phyloP scores from a whole-genome alignment of 1,139 yeast species.

The Protomyces arabidopsidicola region DNA sequence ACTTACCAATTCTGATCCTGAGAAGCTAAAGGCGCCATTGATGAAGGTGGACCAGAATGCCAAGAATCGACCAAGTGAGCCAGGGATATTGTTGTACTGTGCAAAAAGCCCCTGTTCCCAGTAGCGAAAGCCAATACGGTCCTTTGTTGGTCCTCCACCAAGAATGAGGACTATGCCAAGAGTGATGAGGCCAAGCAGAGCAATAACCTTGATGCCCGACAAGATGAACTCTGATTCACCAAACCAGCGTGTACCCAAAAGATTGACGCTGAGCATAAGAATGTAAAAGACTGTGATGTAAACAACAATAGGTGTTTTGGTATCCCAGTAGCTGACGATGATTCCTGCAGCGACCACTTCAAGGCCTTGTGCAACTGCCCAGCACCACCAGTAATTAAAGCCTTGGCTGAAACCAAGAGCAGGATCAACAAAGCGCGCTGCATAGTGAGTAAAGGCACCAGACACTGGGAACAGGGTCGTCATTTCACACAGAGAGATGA shows the following conservation, averaged over 20 bases:
- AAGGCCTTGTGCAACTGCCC: constrained; percentile 42
- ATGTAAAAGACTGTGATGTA: constrained; percentile 41
- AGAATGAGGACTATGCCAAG: constrained; percentile 57
- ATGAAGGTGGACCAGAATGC: constrained; percentile 69
- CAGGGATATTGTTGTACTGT: constrained; percentile 46
- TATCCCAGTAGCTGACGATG: constrained; percentile 40
- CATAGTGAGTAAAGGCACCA: constrained; percentile 31
- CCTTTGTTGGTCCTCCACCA: constrained; percentile 56
- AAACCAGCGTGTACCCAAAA: constrained; percentile 42
- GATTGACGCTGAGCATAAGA: constrained; percentile 39
- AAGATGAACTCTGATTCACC: constrained; percentile 70
- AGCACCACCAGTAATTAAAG: constrained; percentile 46
- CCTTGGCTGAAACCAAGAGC: constrained; percentile 43
- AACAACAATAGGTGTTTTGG: constrained; percentile 37
- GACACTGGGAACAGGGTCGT: constrained; percentile 56
- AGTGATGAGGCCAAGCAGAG: constrained; percentile 52
- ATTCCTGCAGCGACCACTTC: constrained; percentile 44
- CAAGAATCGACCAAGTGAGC: constrained; percentile 48
- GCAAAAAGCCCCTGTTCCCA: constrained; percentile 83
- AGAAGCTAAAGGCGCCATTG: constrained; percentile 57
- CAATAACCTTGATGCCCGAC: constrained; percentile 52
- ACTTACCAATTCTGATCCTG: constrained; percentile 84
- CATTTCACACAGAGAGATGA: constrained; percentile 79
- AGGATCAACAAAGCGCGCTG: constrained; percentile 39
- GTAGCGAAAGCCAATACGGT: constrained; percentile 46